Conservation (phyloP, 495 filamentous ascomycete species). For the Hypoxylon lienhwacheense region DNA sequence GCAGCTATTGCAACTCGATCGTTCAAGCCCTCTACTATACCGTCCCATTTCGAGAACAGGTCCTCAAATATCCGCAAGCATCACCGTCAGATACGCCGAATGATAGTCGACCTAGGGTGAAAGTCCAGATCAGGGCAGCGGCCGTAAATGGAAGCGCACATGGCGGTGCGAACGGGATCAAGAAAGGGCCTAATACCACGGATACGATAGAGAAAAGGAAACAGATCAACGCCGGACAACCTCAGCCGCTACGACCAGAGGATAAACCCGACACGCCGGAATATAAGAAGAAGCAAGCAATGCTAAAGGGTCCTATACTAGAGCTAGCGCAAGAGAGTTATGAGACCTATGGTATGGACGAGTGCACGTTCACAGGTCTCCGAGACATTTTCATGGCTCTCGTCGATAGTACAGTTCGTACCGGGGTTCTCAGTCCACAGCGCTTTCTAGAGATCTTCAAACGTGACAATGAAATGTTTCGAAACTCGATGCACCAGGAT, state of each 20-base stretch:
- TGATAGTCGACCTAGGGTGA: conserved; percentile 48
- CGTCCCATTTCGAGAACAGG: conserved; percentile 89
- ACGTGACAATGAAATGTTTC: conserved; percentile 96
- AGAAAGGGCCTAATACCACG: conserved; percentile 40
- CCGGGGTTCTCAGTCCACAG: conserved; percentile 89
- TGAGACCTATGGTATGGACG: conserved; percentile 84
- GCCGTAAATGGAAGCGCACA: conserved; percentile 48
- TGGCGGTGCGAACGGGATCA: conserved; percentile 51
- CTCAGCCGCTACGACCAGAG: conserved; percentile 50
- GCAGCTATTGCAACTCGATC: conserved; percentile 95
- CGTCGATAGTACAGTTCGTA: conserved; percentile 76
- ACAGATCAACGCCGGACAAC: conserved; percentile 46
- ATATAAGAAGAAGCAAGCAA: conserved; percentile 93
- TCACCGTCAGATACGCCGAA: conserved; percentile 51
- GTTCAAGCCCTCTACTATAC: conserved; percentile 97
- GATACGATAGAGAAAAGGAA: conserved; percentile 51
- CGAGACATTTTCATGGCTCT: conserved; percentile 96
- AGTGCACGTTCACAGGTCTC: conserved; percentile 88
- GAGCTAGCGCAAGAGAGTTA: conserved; percentile 79
- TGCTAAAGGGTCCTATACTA: conserved; percentile 82
- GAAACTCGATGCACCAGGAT: conserved; percentile 95
- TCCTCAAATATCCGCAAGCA: conserved; percentile 82
- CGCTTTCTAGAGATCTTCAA: conserved; percentile 92
- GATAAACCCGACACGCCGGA: conserved; percentile 88
- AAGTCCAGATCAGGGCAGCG: conserved; percentile 53